Evolutionary conservation across 177 flowering plant species (phyloP).

Genomic region (Vitis hybrid): DNA sequence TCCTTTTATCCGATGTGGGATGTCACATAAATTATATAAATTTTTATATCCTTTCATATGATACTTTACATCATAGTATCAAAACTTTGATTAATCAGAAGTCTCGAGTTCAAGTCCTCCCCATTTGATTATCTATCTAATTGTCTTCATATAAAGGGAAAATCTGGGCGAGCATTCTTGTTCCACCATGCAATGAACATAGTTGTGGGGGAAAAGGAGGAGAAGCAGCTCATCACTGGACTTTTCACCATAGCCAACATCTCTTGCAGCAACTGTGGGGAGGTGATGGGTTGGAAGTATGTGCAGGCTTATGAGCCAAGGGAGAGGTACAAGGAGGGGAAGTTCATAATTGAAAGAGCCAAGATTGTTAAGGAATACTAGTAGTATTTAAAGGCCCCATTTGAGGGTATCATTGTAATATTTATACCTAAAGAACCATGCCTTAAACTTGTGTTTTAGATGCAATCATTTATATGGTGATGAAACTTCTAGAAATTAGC

Average conservation of each 20-base stretch:
- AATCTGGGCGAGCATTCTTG: slow-evolving; percentile 39
- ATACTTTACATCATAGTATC: too few relatives aligned
- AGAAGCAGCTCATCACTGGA: slow-evolving; percentile 35
- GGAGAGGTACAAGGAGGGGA: slow-evolving; percentile 45
- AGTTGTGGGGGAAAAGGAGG: slow-evolving; percentile 30
- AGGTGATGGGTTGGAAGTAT: slow-evolving; percentile 49
- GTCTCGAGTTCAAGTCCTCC: too few relatives aligned
- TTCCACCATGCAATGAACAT: slow-evolving; percentile 45
- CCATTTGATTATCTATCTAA: too few relatives aligned
- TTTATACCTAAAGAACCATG: too few relatives aligned
- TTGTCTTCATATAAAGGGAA: slow-evolving; percentile 21
- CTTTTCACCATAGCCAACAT: slow-evolving; percentile 24
- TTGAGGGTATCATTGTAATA: too few relatives aligned
- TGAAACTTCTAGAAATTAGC: too few relatives aligned
- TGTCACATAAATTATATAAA: too few relatives aligned
- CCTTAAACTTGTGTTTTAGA: too few relatives aligned
- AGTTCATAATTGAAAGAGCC: slow-evolving; percentile 33
- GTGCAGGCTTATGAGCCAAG: slow-evolving; percentile 21
- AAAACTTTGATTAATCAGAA: too few relatives aligned
- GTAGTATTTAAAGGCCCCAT: too few relatives aligned
- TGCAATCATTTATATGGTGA: too few relatives aligned
- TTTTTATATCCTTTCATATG: too few relatives aligned
- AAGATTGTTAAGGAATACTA: slow-evolving; percentile 36
- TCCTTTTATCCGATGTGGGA: fast-evolving
- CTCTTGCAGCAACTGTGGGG: slow-evolving; percentile 36